Evolutionary conservation across 2,329 filamentous ascomycete species (phyloP).

Genomic region (Cryphonectria radicalis): DNA sequence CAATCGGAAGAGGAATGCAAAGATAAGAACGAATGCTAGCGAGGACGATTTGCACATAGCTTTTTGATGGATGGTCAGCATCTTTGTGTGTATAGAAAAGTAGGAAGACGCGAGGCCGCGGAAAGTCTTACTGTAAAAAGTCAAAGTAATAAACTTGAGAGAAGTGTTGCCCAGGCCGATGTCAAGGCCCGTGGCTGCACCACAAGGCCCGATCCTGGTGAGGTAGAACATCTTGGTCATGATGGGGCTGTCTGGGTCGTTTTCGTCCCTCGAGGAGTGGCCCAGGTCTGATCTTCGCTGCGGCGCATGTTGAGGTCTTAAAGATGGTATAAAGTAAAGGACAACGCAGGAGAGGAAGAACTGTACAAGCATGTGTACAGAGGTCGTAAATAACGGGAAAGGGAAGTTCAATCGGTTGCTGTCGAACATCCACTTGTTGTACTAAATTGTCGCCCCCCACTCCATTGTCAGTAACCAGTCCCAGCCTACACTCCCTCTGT

Average conservation of each 20-base stretch:
- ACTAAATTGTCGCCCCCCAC: conserved; percentile 57
- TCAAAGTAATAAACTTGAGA: conserved; percentile 92
- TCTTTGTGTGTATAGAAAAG: conserved; percentile 17
- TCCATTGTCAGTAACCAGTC: conserved; percentile 14
- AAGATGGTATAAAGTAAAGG: conserved; percentile 78
- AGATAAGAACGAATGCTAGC: conserved; percentile 90
- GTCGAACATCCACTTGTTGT: conserved; percentile 99
- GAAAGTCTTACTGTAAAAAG: conserved; percentile 77
- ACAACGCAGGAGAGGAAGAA: conserved; percentile 79
- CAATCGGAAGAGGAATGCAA: conserved; percentile 91
- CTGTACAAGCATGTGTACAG: conserved; percentile 94
- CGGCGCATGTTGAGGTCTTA: conserved; percentile 66
- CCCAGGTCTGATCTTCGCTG: conserved; percentile 51
- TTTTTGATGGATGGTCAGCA: conserved; percentile 40
- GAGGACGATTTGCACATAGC: conserved; percentile 99
- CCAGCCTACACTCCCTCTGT: too few species aligned
- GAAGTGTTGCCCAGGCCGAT: conserved; percentile 96
- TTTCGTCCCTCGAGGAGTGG: conserved; percentile 44
- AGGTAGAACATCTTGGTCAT: conserved; percentile 93
- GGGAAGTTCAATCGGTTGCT: conserved; percentile 83
- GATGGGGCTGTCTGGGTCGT: conserved; percentile 59
- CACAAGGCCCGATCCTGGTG: conserved; percentile 88
- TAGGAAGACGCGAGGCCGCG: neutral
- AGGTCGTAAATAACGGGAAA: conserved; percentile 93
- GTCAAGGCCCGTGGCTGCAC: conserved; percentile 89